Conservation (phyloP, 768 basidiomycete species). For the Megacollybia marginata region DNA sequence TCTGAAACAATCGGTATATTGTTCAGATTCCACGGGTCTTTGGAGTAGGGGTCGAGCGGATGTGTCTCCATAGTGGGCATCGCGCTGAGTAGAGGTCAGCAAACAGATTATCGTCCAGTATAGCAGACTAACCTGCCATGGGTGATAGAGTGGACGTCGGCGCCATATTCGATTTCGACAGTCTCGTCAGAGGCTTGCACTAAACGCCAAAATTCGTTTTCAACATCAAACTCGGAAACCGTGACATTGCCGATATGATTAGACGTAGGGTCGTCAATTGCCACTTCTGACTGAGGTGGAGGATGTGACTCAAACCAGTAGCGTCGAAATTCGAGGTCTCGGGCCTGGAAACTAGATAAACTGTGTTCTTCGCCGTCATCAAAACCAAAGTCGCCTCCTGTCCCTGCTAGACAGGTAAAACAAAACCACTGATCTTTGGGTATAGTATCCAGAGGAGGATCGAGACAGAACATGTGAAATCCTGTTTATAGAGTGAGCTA, state of each 20-base stretch:
- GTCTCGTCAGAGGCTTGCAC: conserved; percentile 86
- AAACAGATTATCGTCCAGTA: conserved; percentile 3
- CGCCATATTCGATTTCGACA: conserved; percentile 99
- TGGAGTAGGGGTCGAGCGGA: conserved; percentile 79
- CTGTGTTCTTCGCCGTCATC: conserved; percentile 97
- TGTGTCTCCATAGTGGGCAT: conserved; percentile 96
- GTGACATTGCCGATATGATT: conserved; percentile 50
- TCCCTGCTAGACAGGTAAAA: conserved; percentile 81
- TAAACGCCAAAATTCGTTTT: conserved; percentile 94
- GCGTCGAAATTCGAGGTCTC: conserved; percentile 83
- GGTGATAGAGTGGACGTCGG: conserved; percentile 95
- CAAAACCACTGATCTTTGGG: conserved; percentile 98
- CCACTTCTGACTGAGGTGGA: conserved; percentile 30
- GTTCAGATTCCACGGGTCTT: conserved; percentile 96
- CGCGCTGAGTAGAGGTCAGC: conserved; percentile 43
- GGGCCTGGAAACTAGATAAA: conserved; percentile 83
- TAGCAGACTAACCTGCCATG: conserved; percentile 74
- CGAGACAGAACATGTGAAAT: conserved; percentile 95
- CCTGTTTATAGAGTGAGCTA: conserved; percentile 38
- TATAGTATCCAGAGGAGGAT: conserved; percentile 78
- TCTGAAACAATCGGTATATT: conserved; percentile 92
- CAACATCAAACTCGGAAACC: conserved; percentile 88
- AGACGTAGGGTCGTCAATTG: conserved; percentile 40
- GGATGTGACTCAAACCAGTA: conserved; percentile 84
- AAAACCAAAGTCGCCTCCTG: conserved; percentile 95